These are phyloP conservation scores for Amanita inopinata DNA, from an alignment of 768 basidiomycete species.

Conservation along the genomic window DNA sequence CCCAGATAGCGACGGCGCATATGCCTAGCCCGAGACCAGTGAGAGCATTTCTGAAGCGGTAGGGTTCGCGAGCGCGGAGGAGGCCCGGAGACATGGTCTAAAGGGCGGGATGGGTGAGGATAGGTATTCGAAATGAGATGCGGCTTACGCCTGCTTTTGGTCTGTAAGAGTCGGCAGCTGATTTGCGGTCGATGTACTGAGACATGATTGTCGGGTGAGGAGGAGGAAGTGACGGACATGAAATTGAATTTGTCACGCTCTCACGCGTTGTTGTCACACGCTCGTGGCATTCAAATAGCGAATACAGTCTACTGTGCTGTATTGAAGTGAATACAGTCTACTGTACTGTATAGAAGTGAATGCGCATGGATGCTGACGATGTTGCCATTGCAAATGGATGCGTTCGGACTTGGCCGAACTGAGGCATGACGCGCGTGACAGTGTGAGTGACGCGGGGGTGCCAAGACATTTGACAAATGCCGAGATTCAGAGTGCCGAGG, in stretches of 20 bases:
- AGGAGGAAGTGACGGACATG: not conserved
- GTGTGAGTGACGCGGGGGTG: not conserved
- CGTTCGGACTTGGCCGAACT: not conserved
- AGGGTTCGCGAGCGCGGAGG: slow-evolving; percentile 79
- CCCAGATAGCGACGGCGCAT: slow-evolving; percentile 78
- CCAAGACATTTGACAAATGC: slow-evolving; percentile 3
- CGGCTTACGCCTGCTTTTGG: slow-evolving; percentile 39
- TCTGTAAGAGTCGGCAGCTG: slow-evolving; percentile 38
- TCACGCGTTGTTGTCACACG: too few relatives aligned
- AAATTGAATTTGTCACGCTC: too few relatives aligned
- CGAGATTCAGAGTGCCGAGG: slow-evolving; percentile 1
- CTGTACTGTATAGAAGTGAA: too few relatives aligned
- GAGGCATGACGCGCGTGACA: not conserved
- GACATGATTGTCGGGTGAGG: slow-evolving; percentile 15
- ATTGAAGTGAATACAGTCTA: too few relatives aligned
- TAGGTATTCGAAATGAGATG: not conserved
- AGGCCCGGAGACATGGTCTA: slow-evolving; percentile 85
- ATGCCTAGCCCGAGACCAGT: slow-evolving; percentile 63
- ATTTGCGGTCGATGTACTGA: slow-evolving; percentile 35
- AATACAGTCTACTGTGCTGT: too few relatives aligned
- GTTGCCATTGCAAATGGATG: not conserved
- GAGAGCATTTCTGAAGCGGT: slow-evolving; percentile 66
- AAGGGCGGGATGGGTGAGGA: not conserved
- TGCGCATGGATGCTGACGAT: too few relatives aligned
- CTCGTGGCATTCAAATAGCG: too few relatives aligned